Conservation (phyloP, 1,139 yeast species). For the Yamadazyma membranifaciens region DNA sequence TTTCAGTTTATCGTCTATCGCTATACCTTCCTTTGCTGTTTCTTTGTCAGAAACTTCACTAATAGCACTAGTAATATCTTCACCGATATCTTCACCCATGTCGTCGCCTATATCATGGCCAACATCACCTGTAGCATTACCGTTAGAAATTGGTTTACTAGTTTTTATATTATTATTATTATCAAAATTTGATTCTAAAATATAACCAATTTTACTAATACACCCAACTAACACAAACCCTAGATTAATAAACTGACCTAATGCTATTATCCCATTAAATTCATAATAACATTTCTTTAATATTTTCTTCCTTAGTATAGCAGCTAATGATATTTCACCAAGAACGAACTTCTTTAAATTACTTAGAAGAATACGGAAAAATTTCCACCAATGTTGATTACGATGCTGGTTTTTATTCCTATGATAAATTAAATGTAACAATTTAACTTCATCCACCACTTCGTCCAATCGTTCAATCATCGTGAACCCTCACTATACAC, state of each 20-base stretch:
- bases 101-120: conserved; percentile 9
- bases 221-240: conserved; percentile 70
- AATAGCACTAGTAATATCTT: background rate
- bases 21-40: background rate
- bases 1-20: background rate
- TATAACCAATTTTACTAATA: conserved; percentile 44
- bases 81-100: conserved; percentile 8
- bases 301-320: conserved; percentile 33
- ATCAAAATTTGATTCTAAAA: conserved; percentile 19
- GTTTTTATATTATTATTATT: too few species aligned
- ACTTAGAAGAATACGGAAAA: conserved; percentile 63
- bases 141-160: conserved; percentile 9
- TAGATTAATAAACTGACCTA: conserved; percentile 75
- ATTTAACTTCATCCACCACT: conserved; percentile 45
- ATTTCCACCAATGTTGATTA: conserved; percentile 75
- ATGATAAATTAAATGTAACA: conserved; percentile 63
- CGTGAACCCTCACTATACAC: background rate
- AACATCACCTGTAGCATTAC: background rate
- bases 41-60: too few species aligned
- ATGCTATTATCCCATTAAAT: conserved; percentile 65
- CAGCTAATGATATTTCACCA: conserved; percentile 22
- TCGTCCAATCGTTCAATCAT: background rate
- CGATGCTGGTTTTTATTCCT: conserved; percentile 77
- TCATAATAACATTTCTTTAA: conserved; percentile 55
- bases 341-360: conserved; percentile 39